Conservation (phyloP, 306 rosid species). For the Chamaecrista fasciculata region DNA sequence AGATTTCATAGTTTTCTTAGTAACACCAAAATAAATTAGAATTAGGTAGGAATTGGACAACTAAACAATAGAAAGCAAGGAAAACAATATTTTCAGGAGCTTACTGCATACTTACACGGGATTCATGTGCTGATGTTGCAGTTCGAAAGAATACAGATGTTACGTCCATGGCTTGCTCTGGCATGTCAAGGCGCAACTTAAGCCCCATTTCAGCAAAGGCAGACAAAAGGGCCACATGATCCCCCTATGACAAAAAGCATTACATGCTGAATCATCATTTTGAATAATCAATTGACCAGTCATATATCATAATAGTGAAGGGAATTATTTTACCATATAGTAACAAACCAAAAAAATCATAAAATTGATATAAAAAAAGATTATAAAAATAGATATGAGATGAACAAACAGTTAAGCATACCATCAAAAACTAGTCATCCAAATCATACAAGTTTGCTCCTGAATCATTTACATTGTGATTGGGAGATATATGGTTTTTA, state of each 20-base stretch:
- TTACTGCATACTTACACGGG: slow-evolving; percentile 48
- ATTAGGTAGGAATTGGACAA: slow-evolving; percentile 26
- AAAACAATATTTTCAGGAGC: slow-evolving; percentile 14
- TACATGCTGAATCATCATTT: slow-evolving; percentile 14
- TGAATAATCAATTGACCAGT: slow-evolving; percentile 23
- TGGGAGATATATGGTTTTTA: neutral
- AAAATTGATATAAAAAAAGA: neutral
- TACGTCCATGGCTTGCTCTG: slow-evolving; percentile 93
- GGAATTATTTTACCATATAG: neutral
- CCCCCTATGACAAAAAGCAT: slow-evolving; percentile 65
- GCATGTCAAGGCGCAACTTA: slow-evolving; percentile 83
- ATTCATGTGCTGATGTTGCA: slow-evolving; percentile 73
- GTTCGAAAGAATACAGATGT: slow-evolving; percentile 77
- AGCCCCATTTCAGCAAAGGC: slow-evolving; percentile 99
- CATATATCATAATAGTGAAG: slow-evolving; percentile 14
- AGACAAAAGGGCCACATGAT: slow-evolving; percentile 89
- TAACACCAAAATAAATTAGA: slow-evolving; percentile 31
- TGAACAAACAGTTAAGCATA: neutral
- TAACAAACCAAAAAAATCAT: neutral
- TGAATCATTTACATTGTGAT: neutral
- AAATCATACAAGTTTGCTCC: neutral
- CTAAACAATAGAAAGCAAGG: slow-evolving; percentile 11
- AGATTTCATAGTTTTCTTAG: slow-evolving; percentile 66
- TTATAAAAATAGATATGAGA: neutral
- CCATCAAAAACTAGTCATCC: neutral